Evolutionary conservation across 2,329 filamentous ascomycete genomes (phyloP).

Genomic region (Exophiala bonariae): DNA sequence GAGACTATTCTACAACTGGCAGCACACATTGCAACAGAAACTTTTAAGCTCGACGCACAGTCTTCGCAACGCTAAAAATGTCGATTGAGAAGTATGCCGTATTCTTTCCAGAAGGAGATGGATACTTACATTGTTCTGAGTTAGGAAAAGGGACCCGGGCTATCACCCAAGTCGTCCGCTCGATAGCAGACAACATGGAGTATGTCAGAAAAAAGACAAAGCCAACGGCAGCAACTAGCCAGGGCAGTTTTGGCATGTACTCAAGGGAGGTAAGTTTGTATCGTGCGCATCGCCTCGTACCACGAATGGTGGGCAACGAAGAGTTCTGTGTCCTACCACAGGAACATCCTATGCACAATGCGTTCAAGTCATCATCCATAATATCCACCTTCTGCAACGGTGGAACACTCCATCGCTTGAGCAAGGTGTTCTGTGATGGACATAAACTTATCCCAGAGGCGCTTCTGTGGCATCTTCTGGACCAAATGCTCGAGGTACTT

Average conservation of each 20-base stretch:
- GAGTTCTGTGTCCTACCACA: conserved; percentile 1
- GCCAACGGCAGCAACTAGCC: not conserved
- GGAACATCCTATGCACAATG: not conserved
- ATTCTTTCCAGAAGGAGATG: conserved; percentile 12
- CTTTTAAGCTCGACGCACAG: too few species aligned
- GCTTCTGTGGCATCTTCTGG: conserved; percentile 9
- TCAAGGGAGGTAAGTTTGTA: conserved; percentile 12
- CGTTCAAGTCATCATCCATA: conserved; percentile 6
- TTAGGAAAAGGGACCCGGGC: conserved; percentile 8
- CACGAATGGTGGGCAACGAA: conserved; percentile 2
- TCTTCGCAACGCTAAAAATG: not conserved
- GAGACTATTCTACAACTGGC: too few species aligned
- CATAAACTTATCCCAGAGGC: not conserved
- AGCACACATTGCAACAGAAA: too few species aligned
- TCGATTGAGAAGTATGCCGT: conserved; percentile 9
- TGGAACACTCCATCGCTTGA: conserved; percentile 9
- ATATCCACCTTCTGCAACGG: conserved; percentile 17
- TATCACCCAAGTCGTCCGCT: conserved; percentile 7
- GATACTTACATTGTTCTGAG: conserved; percentile 3
- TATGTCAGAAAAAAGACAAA: conserved; percentile 21
- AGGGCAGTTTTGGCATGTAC: not conserved
- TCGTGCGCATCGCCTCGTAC: conserved; percentile 5
- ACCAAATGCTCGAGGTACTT: conserved; percentile 8
- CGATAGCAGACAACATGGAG: conserved; percentile 11
- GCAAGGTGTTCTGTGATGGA: not conserved